A percentile compares a stretch with the other conserved stretches of the same genome.
phyloP scores from a whole-genome alignment of 768 basidiomycete genomes.

The Agaricus subrufescens region DNA sequence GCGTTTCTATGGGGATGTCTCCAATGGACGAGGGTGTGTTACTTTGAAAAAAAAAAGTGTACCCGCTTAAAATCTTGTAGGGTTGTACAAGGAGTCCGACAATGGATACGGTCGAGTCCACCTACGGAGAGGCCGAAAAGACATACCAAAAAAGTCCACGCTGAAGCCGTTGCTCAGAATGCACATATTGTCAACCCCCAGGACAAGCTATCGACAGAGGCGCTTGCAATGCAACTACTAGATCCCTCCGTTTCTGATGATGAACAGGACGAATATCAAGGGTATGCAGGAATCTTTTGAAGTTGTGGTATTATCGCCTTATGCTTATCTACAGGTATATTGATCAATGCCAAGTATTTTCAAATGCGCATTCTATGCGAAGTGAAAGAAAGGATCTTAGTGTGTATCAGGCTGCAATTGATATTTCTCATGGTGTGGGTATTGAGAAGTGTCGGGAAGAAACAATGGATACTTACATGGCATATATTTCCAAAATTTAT shows the following conservation, averaged over 20 bases:
- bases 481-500: constrained; percentile 34
- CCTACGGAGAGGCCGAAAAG: constrained; percentile 33
- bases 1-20: constrained; percentile 33
- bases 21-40: constrained; percentile 3
- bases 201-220: constrained; percentile 51
- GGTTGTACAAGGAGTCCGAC: constrained; percentile 72
- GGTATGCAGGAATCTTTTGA: constrained; percentile 31
- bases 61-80: constrained; percentile 26
- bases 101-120: constrained; percentile 66
- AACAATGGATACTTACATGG: constrained; percentile 38
- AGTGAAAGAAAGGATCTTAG: constrained; percentile 57
- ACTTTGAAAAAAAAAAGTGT: neutral
- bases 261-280: constrained; percentile 71
- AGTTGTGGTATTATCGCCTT: neutral
- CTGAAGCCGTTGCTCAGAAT: constrained; percentile 26
- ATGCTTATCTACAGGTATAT: constrained; percentile 48
- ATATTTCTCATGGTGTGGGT: constrained; percentile 39
- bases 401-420: constrained; percentile 48
- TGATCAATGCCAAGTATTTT: constrained; percentile 64
- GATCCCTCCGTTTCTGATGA: constrained; percentile 58
- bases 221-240: constrained; percentile 52
- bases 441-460: constrained; percentile 31
- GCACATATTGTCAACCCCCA: constrained; percentile 23
- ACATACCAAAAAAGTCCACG: constrained; percentile 31
- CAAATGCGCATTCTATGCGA: constrained; percentile 48